Evolutionary conservation across 139 green algal species (phyloP).

Genomic region (Coelastrella sp.): DNA sequence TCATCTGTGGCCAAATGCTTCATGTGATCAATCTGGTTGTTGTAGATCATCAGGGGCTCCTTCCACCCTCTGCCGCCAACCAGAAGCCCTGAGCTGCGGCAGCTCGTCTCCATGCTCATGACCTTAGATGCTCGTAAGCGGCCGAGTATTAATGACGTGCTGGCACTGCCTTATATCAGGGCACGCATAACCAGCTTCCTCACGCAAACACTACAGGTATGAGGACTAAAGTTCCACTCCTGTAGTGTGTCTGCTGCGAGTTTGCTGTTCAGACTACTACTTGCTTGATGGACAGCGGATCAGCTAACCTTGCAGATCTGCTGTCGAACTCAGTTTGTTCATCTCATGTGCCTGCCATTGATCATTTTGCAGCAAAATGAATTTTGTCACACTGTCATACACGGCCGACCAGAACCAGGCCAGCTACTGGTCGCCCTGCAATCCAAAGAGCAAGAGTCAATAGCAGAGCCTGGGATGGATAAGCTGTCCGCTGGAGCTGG

Average conservation of each 20-base stretch:
- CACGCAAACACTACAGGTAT: slow-evolving; percentile 64
- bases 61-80: slow-evolving; percentile 55
- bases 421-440: slow-evolving; percentile 60
- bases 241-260: no score
- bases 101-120: slow-evolving; percentile 72
- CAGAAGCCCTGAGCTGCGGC: slow-evolving; percentile 61
- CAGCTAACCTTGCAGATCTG: no score
- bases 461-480: background rate
- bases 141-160: slow-evolving; percentile 75
- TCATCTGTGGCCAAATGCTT: background rate
- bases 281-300: no score
- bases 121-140: slow-evolving; percentile 59
- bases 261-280: no score
- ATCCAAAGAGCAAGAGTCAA: slow-evolving; percentile 17
- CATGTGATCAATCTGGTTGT: no score
- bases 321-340: no score
- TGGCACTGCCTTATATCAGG: slow-evolving; percentile 68
- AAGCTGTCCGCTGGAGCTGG: background rate
- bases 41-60: slow-evolving; percentile 71
- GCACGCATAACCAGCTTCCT: slow-evolving; percentile 71
- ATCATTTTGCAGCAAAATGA: slow-evolving; percentile 57
- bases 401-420: slow-evolving; percentile 60
- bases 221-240: no score
- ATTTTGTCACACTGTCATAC: slow-evolving; percentile 78
- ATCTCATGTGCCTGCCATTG: no score